Base-by-base conservation (phyloP, 2,329 filamentous ascomycete genomes). In the Cercospora beticola region DNA sequence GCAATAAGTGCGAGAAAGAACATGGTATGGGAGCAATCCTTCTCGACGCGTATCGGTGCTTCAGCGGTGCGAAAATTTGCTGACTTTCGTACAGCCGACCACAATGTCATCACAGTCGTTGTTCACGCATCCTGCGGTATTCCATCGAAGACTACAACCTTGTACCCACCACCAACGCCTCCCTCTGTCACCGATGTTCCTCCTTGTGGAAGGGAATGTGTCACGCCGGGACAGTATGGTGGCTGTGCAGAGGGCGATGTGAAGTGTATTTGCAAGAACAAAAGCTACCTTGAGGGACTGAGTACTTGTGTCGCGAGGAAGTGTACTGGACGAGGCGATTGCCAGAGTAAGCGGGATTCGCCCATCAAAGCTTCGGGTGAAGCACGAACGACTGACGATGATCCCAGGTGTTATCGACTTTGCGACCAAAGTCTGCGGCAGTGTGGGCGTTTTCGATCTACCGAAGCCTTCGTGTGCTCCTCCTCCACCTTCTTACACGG, bases 101-200 rank as follows among this genome's bases (percentile, higher is more conserved):
- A 62, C 1, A 36, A 59, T 59, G 30, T 59, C 56, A 49, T 62
- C 60, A 65, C 62, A n/a, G 52, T 65, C 62, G 33, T 33, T 16
- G 62, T 65, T 33, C 54, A 65, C 52, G 49, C 31, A 16, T 65
- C 62, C n/a, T 65, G 62, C 33, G 62, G 62, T 23, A 18, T 43
- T 0, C 64, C 58, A 31, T 43, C 62, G 2, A 64, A 57, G 49
- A 61, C 64, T 8, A 54, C 57, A 31, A 66, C 64, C 5, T 7
- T 66, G 10, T 66, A 28, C n/a, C 64, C 64, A 28, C 57, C 57
- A 4, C 57, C 57, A 16, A 60, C 46, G 7, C 30, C 52, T 14
- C 62, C 62, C 14, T 57, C 62, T 3, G 52, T 58, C 12, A 57
- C 62, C 21, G 62, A 65, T n/a, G 54, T 65, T 2, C 62, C 62